Percentiles rank a stretch among this genome's conserved stretches.
Evolutionary conservation across 495 filamentous ascomycete genomes (phyloP).

Genomic region (Achaetomiella virescens): DNA sequence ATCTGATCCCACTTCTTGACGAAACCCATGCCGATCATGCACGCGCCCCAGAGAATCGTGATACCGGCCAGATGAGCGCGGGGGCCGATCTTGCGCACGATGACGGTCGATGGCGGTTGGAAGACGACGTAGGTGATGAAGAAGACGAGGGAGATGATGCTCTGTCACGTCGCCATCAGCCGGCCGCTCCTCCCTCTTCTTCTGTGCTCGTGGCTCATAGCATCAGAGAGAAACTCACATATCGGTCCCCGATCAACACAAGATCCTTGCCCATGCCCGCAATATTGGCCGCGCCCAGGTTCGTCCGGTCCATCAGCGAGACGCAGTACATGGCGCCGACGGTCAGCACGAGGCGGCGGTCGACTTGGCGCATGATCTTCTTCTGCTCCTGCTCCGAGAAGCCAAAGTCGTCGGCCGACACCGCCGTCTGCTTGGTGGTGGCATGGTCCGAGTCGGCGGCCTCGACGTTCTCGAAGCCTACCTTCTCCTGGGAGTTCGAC

Average conservation of each 20-base stretch:
- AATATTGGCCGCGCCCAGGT: conserved; percentile 56
- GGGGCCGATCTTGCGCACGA: conserved; percentile 57
- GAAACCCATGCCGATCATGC: conserved; percentile 61
- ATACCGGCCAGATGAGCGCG: conserved; percentile 50
- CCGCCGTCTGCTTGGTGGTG: background rate
- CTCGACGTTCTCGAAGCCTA: conserved; percentile 14
- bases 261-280: conserved; percentile 57
- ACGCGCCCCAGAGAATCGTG: conserved; percentile 41
- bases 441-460: conserved; percentile 7
- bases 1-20: conserved; percentile 44
- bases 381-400: conserved; percentile 34
- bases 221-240: conserved; percentile 20
- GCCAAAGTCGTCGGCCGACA: conserved; percentile 23
- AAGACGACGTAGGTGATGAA: conserved; percentile 61
- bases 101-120: conserved; percentile 52
- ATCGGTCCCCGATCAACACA: conserved; percentile 34
- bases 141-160: conserved; percentile 57
- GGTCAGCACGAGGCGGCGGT: conserved; percentile 57
- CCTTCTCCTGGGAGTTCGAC: conserved; percentile 12
- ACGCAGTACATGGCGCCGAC: conserved; percentile 61
- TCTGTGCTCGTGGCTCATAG: background rate
- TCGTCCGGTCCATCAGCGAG: conserved; percentile 63
- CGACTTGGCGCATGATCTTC: conserved; percentile 53
- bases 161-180: conserved; percentile 26
- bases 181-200: background rate